Conservation (phyloP, 257 asterid genomes). For the Plantago elongata region DNA sequence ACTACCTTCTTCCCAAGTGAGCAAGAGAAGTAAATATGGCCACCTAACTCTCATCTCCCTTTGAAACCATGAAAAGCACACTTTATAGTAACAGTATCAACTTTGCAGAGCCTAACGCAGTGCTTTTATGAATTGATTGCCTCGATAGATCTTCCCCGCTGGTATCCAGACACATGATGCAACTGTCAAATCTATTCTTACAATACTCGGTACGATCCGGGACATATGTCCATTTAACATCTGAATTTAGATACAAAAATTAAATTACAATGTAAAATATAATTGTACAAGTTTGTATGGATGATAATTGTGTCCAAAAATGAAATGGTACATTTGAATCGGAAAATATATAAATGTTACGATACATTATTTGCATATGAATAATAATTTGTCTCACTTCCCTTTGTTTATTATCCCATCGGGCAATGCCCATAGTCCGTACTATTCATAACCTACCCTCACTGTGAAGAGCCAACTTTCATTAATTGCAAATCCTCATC, state of each 20-base stretch:
- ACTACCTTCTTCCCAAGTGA: too few species aligned
- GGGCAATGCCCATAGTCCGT: constrained; percentile 23
- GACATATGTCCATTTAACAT: too few species aligned
- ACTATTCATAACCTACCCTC: constrained; percentile 19
- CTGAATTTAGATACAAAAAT: too few species aligned
- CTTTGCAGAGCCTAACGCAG: neutral
- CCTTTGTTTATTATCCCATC: constrained; percentile 6
- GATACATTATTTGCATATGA: too few species aligned
- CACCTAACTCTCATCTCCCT: constrained; percentile 20
- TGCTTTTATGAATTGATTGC: constrained; percentile 7
- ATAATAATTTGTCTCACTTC: neutral
- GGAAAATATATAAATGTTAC: too few species aligned
- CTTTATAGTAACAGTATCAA: too few species aligned
- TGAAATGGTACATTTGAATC: too few species aligned
- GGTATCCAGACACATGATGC: neutral
- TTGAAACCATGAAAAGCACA: constrained; percentile 3
- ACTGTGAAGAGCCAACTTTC: constrained; percentile 26
- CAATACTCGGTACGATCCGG: neutral
- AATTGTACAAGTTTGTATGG: too few species aligned
- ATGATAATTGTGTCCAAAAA: too few species aligned
- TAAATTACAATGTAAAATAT: too few species aligned
- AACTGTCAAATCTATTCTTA: constrained; percentile 11
- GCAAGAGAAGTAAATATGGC: constrained; percentile 4
- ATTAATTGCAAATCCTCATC: constrained; percentile 18
- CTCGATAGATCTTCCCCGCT: neutral